Percentiles rank a stretch among this genome's conserved stretches.
phyloP scores from a whole-genome alignment of 495 filamentous ascomycete species.

The Poronia punctata region DNA sequence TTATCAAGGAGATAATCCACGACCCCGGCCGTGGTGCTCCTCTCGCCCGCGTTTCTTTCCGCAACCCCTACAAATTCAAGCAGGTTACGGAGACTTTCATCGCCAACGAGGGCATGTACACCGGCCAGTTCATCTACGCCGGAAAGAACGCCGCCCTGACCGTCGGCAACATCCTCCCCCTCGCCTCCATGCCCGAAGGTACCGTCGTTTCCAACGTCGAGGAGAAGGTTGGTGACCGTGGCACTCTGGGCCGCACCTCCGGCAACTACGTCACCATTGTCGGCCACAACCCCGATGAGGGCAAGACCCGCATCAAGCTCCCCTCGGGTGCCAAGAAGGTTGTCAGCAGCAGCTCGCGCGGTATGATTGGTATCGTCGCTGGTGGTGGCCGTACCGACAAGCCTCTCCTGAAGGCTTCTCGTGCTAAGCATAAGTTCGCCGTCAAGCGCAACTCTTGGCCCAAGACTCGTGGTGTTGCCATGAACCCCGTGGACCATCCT shows the following conservation, averaged over 20 bases:
- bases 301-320: conserved; percentile 99
- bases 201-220: conserved; percentile 98
- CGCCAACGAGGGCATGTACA: conserved; percentile 99
- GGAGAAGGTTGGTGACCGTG: conserved; percentile 97
- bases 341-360: conserved; percentile 78
- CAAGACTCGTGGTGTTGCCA: conserved; percentile 99
- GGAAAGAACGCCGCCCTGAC: conserved; percentile 95
- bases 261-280: conserved; percentile 99
- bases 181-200: conserved; percentile 92
- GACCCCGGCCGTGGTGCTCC: conserved; percentile 97
- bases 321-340: conserved; percentile 99
- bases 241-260: conserved; percentile 88
- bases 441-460: conserved; percentile 99
- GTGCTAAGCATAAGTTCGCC: conserved; percentile 98
- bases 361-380: conserved; percentile 99
- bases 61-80: conserved; percentile 86
- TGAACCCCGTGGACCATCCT: conserved; percentile 99
- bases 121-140: conserved; percentile 99
- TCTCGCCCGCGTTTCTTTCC: conserved; percentile 92
- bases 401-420: conserved; percentile 95
- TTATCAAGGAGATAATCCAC: conserved; percentile 99
- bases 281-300: conserved; percentile 97
- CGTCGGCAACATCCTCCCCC: conserved; percentile 93
- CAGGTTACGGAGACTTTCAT: conserved; percentile 95
- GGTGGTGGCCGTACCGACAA: conserved; percentile 99